A percentile compares a stretch with the other conserved stretches of the same genome.
phyloP scores from a whole-genome alignment of 768 basidiomycete species.

The Serendipita indica region DNA sequence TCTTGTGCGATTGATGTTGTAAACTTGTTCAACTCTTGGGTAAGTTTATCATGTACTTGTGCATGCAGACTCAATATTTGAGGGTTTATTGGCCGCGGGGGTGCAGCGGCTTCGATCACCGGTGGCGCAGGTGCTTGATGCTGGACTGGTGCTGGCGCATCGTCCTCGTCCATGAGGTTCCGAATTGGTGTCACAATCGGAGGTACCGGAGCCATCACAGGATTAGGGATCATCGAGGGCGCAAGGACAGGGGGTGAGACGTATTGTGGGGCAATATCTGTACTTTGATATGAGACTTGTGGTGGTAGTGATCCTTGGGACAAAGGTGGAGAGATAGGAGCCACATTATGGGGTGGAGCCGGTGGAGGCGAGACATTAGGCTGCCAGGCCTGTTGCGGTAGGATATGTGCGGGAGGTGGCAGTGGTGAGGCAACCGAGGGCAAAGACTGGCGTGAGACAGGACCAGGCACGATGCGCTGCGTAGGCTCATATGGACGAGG shows the following conservation, averaged over 20 bases:
- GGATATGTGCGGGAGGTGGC: conserved; percentile 6
- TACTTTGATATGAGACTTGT: conserved; percentile 2
- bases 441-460: conserved; percentile 10
- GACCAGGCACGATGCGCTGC: not conserved
- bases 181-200: not conserved
- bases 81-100: conserved; percentile 79
- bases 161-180: conserved; percentile 6
- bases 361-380: not conserved
- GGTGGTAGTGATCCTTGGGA: not conserved
- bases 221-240: conserved; percentile 10
- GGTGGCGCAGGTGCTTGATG: conserved; percentile 10
- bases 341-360: conserved; percentile 19
- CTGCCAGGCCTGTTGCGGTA: not conserved
- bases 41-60: conserved; percentile 60
- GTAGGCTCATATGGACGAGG: no score
- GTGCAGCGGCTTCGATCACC: conserved; percentile 26
- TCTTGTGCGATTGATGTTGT: conserved; percentile 47
- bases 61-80: conserved; percentile 71
- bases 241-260: conserved; percentile 8
- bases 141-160: not conserved
- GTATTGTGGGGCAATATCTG: conserved; percentile 6
- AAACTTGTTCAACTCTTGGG: conserved; percentile 56
- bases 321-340: conserved; percentile 18
- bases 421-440: conserved; percentile 8
- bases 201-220: conserved; percentile 1